Base-by-base conservation (phyloP, 139 green algal species). In the Spirogloea muscicola region DNA sequence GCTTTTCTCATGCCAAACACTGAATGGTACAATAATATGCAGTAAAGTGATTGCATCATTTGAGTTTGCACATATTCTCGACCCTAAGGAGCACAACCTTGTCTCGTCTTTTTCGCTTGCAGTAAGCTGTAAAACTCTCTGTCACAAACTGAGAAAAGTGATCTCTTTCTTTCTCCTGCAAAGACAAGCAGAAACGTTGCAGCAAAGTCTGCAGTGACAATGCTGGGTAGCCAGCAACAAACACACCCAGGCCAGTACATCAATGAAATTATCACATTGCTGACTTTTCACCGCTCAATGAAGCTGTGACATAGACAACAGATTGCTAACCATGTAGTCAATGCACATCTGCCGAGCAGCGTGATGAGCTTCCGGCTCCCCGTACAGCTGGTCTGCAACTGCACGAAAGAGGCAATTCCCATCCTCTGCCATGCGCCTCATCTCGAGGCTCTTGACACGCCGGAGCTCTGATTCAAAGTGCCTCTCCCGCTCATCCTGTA, bases 61-160 rank as follows among this genome's bases (percentile, higher is more conserved):
- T n/a, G n/a, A n/a, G n/a, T n/a, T n/a, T n/a, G n/a, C n/a, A n/a
- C n/a, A n/a, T n/a, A n/a, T n/a, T n/a, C n/a, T n/a, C n/a, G n/a
- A n/a, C n/a, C n/a, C n/a, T n/a, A n/a, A 61, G 38, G 9, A 7
- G 25, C 5, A 29, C 21, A 29, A 75, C 68, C 68, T 77, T 77
- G 59, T 77, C 68, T 18, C 59, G 57, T 13, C 59, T 77, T 40
- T 77, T 77, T 1, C 68, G 57, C n/a, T 77, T 77, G 68, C 68
- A 77, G 48, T 77, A 77, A 2, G 40, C 68, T 3, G 61, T 65
- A 27, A 77, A 77, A 31, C 59, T 77, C 68, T 77, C 68, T 49
- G 68, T 77, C 39, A 77, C 68, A 65, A 77, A 77, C 59, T 77
- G 68, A 9, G 58, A 76, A 39, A 77, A 77, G 39, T 77, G 68